Conservation (phyloP, 1,284 basidiomycete genomes). For the Trametes versicolor region DNA sequence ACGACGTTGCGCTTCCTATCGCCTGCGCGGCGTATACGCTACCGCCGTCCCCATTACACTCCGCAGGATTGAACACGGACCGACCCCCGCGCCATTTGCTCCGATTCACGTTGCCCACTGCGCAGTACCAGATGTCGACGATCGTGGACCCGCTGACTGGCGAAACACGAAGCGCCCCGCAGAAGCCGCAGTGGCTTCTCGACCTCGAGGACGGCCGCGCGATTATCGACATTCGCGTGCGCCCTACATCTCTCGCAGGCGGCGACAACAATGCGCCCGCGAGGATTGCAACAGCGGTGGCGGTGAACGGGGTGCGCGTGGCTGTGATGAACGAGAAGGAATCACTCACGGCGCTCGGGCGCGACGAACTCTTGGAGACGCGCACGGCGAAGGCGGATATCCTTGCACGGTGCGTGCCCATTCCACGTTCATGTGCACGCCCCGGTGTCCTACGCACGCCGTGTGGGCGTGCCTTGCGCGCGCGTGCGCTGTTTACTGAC, state of each 20-base stretch:
- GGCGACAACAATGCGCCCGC: conserved; percentile 20
- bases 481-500: conserved; percentile 16
- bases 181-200: conserved; percentile 79
- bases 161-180: conserved; percentile 67
- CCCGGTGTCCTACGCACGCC: conserved; percentile 8
- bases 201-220: conserved; percentile 74
- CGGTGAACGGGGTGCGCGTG: conserved; percentile 65
- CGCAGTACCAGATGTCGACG: conserved; percentile 77
- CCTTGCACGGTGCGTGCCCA: conserved; percentile 64
- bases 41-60: conserved; percentile 83
- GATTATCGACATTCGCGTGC: conserved; percentile 68
- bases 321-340: conserved; percentile 79
- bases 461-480: conserved; percentile 10
- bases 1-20: conserved; percentile 57
- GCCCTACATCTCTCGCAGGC: conserved; percentile 44
- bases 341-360: conserved; percentile 69
- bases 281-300: conserved; percentile 47
- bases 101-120: conserved; percentile 82
- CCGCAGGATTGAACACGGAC: conserved; percentile 69
- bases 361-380: conserved; percentile 79
- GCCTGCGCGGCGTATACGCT: conserved; percentile 69
- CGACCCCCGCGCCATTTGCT: conserved; percentile 77
- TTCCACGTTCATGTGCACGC: conserved; percentile 10
- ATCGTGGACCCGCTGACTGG: conserved; percentile 86
- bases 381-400: conserved; percentile 68